Base-by-base conservation (phyloP, 371 early-diverging fungal genomes). In the Blakeslea trispora region DNA sequence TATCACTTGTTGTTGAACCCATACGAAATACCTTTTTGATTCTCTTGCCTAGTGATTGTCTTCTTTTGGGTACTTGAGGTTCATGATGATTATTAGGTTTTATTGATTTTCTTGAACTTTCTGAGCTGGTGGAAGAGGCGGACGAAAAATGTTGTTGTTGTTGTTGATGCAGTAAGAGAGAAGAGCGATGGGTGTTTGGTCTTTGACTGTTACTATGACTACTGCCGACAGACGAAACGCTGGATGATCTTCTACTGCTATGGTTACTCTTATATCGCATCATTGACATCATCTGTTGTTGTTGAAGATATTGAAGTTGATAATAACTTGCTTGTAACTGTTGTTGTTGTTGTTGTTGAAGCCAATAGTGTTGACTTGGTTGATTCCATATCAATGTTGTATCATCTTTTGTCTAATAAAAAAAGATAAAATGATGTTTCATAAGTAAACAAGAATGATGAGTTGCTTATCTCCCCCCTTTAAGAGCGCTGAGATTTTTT, bases 251-350 rank as follows among this genome's bases (percentile, higher is more conserved):
- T 35, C 59, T 53, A 42, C 54, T 60, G 22, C 35, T 60, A 23
- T 40, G 15, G 34, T 37, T 50, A 39, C 39, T 50, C 19, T 37
- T 50, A 11, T 18, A 10, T 2, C 21, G 39, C 19, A 31, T 21
- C 35, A 61, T 65, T 35, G 48, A 53, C 45, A 57, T 44, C 53
- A 61, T 53, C 35, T 65, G 66, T 24, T 61, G 61, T 37, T 65
- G 66, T 19, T 65, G 66, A 15, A 61, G 57, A 13, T 65, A 61
- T 35, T 65, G 66, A n/a, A 61, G 22, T 40, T 65, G 66, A 37
- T 61, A 49, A 45, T 61, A 65, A 9, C 57, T 65, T 28, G 66
- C 44, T 34, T 65, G 61, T 22, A 65, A 13, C 35, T 65, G 66
- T 11, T 64, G 55, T 14, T 64, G 59, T 28, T 64, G 56, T 3